phyloP scores from a whole-genome alignment of 306 rosid species.

The Malus domestica region DNA sequence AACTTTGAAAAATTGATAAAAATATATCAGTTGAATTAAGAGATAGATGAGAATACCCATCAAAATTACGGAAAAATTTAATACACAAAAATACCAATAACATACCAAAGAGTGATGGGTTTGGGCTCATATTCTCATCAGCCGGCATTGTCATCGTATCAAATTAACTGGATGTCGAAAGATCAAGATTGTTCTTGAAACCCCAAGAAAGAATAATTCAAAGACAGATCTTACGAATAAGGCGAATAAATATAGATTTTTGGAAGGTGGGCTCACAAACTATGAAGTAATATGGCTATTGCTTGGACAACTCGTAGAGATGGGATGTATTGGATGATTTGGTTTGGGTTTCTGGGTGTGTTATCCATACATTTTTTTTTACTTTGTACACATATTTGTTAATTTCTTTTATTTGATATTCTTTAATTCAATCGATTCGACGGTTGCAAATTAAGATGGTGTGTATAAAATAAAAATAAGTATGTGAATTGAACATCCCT shows the following conservation, averaged over 20 bases:
- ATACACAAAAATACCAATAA: too few species aligned
- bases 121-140: conserved; percentile 3
- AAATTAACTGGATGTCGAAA: neutral
- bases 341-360: neutral
- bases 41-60: neutral
- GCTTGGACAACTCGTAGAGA: neutral
- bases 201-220: neutral
- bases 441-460: too few species aligned
- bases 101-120: conserved; percentile 7
- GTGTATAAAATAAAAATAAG: too few species aligned
- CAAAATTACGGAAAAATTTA: too few species aligned
- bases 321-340: neutral
- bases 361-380: too few species aligned
- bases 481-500: too few species aligned
- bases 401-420: too few species aligned
- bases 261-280: neutral
- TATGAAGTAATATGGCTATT: neutral
- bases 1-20: neutral
- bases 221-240: neutral
- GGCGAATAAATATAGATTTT: neutral
- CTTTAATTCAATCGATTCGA: too few species aligned
- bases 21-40: neutral
- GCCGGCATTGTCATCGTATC: neutral
- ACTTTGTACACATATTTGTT: accelerated
- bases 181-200: neutral